Conservation (phyloP, 495 filamentous ascomycete genomes). For the Apodospora peruviana region DNA sequence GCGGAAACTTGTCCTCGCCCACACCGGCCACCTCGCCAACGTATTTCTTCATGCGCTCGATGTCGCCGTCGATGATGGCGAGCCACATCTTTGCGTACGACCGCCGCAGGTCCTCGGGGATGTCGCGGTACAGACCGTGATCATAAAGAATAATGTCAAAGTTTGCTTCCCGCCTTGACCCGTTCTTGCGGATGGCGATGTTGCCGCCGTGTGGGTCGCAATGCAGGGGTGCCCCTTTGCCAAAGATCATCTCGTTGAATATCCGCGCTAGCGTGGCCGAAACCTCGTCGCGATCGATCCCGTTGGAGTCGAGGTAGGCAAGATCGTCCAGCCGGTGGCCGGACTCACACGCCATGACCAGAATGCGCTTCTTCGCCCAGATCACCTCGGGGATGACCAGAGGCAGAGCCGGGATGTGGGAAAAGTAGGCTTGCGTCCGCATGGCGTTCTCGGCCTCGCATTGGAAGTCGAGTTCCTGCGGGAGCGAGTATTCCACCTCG, state of each 20-base stretch:
- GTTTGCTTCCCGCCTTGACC: conserved; percentile 50
- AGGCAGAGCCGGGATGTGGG: conserved; percentile 59
- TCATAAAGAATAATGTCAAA: conserved; percentile 99
- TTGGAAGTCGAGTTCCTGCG: conserved; percentile 85
- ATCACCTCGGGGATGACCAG: conserved; percentile 86
- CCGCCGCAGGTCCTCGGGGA: conserved; percentile 68
- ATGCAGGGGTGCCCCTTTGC: conserved; percentile 80
- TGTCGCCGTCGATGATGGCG: conserved; percentile 84
- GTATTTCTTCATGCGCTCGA: conserved; percentile 78
- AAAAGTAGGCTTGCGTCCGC: conserved; percentile 72
- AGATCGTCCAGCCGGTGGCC: conserved; percentile 88
- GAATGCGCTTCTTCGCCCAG: conserved; percentile 82
- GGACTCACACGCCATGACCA: conserved; percentile 92
- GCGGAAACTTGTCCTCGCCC: conserved; percentile 84
- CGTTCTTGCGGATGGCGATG: conserved; percentile 80
- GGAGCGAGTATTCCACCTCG: conserved; percentile 87
- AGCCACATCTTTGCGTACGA: conserved; percentile 98
- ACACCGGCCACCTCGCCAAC: conserved; percentile 84
- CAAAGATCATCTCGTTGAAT: conserved; percentile 99
- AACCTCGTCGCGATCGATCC: conserved; percentile 93
- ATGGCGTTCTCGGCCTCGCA: conserved; percentile 83
- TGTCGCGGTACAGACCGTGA: conserved; percentile 93
- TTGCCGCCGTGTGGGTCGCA: conserved; percentile 98
- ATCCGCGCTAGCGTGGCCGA: conserved; percentile 85
- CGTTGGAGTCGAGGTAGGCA: conserved; percentile 73